Conservation (phyloP, 495 filamentous ascomycete species). For the Sordaria brevicollis region DNA sequence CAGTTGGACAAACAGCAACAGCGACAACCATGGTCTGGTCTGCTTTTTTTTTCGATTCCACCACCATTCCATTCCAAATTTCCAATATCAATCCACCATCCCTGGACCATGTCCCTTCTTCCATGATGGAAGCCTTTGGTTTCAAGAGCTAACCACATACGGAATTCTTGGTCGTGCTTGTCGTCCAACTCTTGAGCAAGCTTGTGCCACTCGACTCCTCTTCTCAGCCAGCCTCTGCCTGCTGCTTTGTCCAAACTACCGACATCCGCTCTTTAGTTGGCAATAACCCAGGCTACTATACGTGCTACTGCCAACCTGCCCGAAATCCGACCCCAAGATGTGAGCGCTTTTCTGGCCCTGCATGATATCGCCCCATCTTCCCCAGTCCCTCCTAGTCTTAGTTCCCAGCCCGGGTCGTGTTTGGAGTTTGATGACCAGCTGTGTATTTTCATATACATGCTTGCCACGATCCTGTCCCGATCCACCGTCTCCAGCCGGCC, state of each 20-base stretch:
- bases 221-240: slow-evolving; percentile 11
- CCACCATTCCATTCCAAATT: neutral
- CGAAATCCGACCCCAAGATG: neutral
- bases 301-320: neutral
- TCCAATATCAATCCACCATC: neutral
- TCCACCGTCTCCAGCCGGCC: neutral
- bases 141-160: slow-evolving; percentile 4
- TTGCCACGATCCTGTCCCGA: neutral
- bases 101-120: neutral
- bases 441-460: neutral
- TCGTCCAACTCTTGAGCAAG: neutral
- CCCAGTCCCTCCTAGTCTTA: neutral
- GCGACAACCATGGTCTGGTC: neutral
- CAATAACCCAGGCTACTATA: neutral
- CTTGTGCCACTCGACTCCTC: slow-evolving; percentile 2
- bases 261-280: neutral
- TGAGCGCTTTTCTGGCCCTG: neutral
- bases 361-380: neutral
- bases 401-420: neutral
- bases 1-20: neutral
- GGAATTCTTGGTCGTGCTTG: slow-evolving; percentile 13
- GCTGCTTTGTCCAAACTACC: slow-evolving; percentile 1
- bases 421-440: neutral
- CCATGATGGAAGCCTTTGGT: neutral
- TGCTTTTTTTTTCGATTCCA: neutral